A percentile compares a stretch with the other conserved stretches of the same genome.
Evolutionary conservation across 23 red algal genomes (phyloP).

Genomic region (Gracilaria gracilis): DNA sequence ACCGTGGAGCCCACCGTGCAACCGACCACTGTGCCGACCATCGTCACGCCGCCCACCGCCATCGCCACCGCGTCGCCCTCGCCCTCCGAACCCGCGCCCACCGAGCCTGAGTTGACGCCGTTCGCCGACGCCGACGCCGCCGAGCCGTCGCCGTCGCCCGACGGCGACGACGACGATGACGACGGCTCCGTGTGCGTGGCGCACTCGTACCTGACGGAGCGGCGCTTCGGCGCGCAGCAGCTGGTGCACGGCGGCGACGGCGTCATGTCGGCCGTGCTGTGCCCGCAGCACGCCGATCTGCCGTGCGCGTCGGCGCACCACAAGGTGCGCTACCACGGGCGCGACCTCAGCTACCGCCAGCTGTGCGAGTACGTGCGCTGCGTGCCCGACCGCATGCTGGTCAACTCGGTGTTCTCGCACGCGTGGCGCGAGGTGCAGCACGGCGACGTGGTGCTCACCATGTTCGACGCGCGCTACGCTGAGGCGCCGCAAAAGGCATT

Average conservation of each 20-base stretch:
- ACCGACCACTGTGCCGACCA: neutral
- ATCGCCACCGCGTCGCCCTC: neutral
- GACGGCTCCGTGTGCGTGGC: slow-evolving; percentile 34
- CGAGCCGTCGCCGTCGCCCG: neutral
- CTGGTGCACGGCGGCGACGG: neutral
- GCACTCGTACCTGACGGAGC: neutral
- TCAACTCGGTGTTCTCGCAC: slow-evolving; percentile 33
- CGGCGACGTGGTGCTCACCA: slow-evolving; percentile 8
- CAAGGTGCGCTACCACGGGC: slow-evolving; percentile 21
- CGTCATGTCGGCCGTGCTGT: slow-evolving; percentile 9
- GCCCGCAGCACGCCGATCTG: slow-evolving; percentile 2
- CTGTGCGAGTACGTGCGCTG: slow-evolving; percentile 18
- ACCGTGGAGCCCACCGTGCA: neutral
- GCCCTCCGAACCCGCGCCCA: neutral
- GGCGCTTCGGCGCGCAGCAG: neutral
- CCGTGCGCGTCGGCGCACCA: slow-evolving; percentile 20
- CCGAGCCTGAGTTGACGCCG: neutral
- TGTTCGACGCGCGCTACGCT: slow-evolving; percentile 28
- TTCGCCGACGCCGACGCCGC: neutral
- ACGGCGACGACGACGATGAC: slow-evolving; percentile 19
- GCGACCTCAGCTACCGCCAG: slow-evolving; percentile 31
- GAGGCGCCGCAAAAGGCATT: neutral
- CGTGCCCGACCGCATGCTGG: neutral
- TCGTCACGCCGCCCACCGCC: neutral
- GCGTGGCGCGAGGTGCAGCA: slow-evolving; percentile 26